These are phyloP conservation scores for Phtheirospermum japonicum DNA, from an alignment of 257 asterid species.

Conservation along the genomic window DNA sequence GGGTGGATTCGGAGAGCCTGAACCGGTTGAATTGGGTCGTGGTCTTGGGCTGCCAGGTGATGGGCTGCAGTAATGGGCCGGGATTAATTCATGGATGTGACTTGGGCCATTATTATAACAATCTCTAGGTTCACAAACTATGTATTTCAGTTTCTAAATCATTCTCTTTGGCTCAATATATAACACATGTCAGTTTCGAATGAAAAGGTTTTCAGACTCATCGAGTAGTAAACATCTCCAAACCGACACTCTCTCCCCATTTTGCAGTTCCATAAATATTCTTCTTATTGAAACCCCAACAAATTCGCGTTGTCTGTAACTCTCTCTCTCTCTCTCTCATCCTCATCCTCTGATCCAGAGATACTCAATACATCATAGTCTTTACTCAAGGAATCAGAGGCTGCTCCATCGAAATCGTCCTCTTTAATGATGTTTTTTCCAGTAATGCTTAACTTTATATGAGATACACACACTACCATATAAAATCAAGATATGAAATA, in stretches of 20 bases:
- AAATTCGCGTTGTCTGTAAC: slow-evolving; percentile 37
- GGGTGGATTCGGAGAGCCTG: too few species aligned
- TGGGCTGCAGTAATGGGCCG: too few species aligned
- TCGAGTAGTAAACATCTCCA: slow-evolving; percentile 71
- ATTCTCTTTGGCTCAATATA: slow-evolving; percentile 48
- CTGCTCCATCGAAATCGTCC: too few species aligned
- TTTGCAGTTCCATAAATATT: slow-evolving; percentile 55
- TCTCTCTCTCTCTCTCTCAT: slow-evolving; percentile 57
- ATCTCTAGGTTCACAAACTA: slow-evolving; percentile 74
- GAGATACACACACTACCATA: slow-evolving; percentile 37
- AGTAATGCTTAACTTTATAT: slow-evolving; percentile 94
- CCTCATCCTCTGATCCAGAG: slow-evolving; percentile 91
- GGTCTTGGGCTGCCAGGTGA: too few species aligned
- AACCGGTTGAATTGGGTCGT: too few species aligned
- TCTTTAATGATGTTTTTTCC: too few species aligned
- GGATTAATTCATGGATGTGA: too few species aligned
- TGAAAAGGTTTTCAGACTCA: slow-evolving; percentile 52
- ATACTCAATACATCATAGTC: too few species aligned
- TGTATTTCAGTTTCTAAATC: slow-evolving; percentile 55
- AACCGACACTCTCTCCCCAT: slow-evolving; percentile 67
- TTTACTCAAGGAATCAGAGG: too few species aligned
- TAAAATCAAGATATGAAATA: too few species aligned
- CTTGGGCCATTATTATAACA: too few species aligned
- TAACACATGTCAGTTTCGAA: slow-evolving; percentile 48
- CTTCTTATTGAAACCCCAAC: slow-evolving; percentile 48